Percentiles rank a stretch among this genome's conserved stretches.
Evolutionary conservation across 2,329 filamentous ascomycete genomes (phyloP).

Genomic region (Akanthomyces dipterigenus): DNA sequence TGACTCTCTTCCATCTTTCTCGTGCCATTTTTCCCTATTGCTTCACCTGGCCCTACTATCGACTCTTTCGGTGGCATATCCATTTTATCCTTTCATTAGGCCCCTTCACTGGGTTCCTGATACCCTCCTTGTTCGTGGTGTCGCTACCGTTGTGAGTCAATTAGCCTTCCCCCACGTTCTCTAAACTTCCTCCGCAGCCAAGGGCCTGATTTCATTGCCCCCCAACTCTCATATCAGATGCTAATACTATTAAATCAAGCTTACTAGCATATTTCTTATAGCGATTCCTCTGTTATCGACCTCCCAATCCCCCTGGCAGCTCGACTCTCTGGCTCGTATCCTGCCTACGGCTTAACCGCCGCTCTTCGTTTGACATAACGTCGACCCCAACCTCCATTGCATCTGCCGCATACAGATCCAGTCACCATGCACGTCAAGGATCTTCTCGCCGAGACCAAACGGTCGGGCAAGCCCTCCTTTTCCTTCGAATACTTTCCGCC

Average conservation of each 20-base stretch:
- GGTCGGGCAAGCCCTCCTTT: conserved; percentile 77
- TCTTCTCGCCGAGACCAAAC: conserved; percentile 78
- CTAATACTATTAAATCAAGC: neutral
- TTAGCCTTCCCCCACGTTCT: neutral
- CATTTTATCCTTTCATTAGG: neutral
- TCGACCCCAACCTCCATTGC: neutral
- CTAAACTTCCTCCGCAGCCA: neutral
- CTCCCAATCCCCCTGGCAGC: neutral
- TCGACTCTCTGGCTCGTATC: neutral
- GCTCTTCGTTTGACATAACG: neutral
- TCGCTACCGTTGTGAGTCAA: conserved; percentile 3
- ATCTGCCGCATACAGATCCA: neutral
- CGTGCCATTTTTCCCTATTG: neutral
- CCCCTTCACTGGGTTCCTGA: conserved; percentile 11
- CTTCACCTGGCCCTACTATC: neutral
- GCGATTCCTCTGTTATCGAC: neutral
- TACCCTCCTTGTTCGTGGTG: neutral
- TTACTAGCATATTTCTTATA: neutral
- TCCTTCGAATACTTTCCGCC: conserved; percentile 99
- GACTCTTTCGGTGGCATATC: neutral
- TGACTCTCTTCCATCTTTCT: neutral
- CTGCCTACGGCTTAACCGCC: neutral
- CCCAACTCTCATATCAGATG: neutral
- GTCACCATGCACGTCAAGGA: conserved; percentile 87
- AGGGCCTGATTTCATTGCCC: neutral